A percentile compares a stretch with the other conserved stretches of the same genome.
These are phyloP conservation scores for Daldinia decipiens DNA, from an alignment of 495 filamentous ascomycete species.

Conservation along the genomic window DNA sequence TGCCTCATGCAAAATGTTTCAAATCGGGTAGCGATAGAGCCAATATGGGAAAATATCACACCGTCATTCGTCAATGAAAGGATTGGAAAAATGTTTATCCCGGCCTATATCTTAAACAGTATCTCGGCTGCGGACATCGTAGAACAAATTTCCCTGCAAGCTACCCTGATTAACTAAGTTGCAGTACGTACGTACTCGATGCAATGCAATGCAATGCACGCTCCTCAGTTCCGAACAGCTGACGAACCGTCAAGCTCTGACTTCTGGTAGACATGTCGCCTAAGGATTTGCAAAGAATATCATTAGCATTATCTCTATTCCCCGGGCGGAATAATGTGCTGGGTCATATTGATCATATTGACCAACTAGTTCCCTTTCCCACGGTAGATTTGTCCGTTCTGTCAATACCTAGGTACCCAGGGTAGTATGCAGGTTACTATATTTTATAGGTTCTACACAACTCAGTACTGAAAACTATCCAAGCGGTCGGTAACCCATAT, in stretches of 20 bases:
- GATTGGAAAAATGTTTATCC: conserved; percentile 3
- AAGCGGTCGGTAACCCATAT: conserved; percentile 19
- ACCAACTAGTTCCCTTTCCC: not conserved
- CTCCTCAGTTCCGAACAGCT: conserved; percentile 4
- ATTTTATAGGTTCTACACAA: not conserved
- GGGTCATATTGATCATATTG: not conserved
- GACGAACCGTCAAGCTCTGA: conserved; percentile 10
- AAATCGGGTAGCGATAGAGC: conserved; percentile 18
- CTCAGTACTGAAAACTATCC: not conserved
- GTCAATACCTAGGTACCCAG: not conserved
- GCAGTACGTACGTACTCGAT: conserved; percentile 9
- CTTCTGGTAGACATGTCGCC: not conserved
- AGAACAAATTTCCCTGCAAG: conserved; percentile 12
- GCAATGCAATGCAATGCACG: conserved; percentile 35
- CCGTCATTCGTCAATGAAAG: conserved; percentile 18
- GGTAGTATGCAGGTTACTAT: too few relatives aligned
- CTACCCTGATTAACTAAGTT: not conserved
- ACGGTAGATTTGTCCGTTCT: not conserved
- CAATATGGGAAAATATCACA: conserved; percentile 21
- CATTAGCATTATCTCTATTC: not conserved
- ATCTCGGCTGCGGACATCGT: conserved; percentile 22
- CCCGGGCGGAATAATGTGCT: not conserved
- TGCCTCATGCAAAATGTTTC: conserved; percentile 1
- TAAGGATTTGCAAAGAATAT: not conserved
- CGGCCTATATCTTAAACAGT: conserved; percentile 26